Evolutionary conservation across 768 basidiomycete species (phyloP).

Genomic region (Pleurotus platypus): DNA sequence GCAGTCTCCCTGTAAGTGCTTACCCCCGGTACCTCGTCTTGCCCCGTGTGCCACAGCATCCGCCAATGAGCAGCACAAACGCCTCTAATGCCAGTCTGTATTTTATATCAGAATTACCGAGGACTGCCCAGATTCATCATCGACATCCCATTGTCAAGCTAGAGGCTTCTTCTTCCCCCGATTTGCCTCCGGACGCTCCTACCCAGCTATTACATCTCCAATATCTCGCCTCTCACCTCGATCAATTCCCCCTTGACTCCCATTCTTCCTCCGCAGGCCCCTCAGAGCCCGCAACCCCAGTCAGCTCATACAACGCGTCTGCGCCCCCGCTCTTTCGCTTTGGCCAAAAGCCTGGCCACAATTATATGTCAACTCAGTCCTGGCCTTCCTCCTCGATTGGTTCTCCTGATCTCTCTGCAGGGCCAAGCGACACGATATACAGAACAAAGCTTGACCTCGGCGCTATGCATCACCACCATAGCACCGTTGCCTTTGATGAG

Average conservation of each 20-base stretch:
- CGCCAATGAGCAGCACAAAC: slow-evolving; percentile 9
- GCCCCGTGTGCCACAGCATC: slow-evolving; percentile 6
- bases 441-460: slow-evolving; percentile 7
- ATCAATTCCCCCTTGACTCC: slow-evolving; percentile 28
- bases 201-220: slow-evolving; percentile 34
- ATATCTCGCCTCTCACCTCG: slow-evolving; percentile 24
- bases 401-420: slow-evolving; percentile 6
- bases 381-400: slow-evolving; percentile 8
- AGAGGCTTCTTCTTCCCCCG: slow-evolving; percentile 40
- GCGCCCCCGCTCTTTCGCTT: background rate
- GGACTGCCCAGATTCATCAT: slow-evolving; percentile 12
- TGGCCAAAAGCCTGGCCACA: background rate
- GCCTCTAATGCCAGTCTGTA: slow-evolving; percentile 16
- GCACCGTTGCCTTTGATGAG: slow-evolving; percentile 45
- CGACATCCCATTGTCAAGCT: slow-evolving; percentile 34
- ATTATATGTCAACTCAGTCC: slow-evolving; percentile 8
- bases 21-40: slow-evolving; percentile 6
- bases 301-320: background rate
- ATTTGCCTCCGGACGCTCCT: slow-evolving; percentile 32
- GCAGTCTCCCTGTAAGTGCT: slow-evolving; percentile 5
- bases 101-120: slow-evolving; percentile 13
- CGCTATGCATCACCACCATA: slow-evolving; percentile 13
- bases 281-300: slow-evolving; percentile 22
- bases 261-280: slow-evolving; percentile 31
- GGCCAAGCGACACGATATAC: slow-evolving; percentile 3